phyloP scores from a whole-genome alignment of 352 stramenopile genomes.

The Lagenidium giganteum region DNA sequence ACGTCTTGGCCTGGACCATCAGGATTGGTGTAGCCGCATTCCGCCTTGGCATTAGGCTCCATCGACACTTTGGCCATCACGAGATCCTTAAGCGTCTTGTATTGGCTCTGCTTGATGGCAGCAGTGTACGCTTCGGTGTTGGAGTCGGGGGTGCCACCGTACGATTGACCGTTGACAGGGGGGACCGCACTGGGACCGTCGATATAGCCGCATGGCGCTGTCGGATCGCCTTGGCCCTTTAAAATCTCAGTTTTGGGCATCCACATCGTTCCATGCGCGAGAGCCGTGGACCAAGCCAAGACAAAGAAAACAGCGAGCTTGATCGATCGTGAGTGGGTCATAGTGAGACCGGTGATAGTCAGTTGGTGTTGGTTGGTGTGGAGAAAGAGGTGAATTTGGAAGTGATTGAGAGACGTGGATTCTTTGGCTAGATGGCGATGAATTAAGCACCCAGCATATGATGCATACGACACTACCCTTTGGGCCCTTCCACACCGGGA shows the following conservation, averaged over 20 bases:
- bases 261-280: conserved; percentile 14
- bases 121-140: conserved; percentile 13
- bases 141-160: conserved; percentile 5
- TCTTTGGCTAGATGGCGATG: too few relatives aligned
- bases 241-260: conserved; percentile 9
- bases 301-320: too few relatives aligned
- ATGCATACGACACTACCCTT: too few relatives aligned
- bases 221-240: conserved; percentile 6
- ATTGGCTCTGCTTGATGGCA: conserved; percentile 8
- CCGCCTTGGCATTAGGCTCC: conserved; percentile 16
- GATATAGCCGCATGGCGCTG: conserved; percentile 15
- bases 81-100: conserved; percentile 9
- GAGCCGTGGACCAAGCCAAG: conserved; percentile 5
- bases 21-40: conserved; percentile 8
- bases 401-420: too few relatives aligned
- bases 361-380: too few relatives aligned
- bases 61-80: conserved; percentile 17
- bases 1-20: conserved; percentile 3
- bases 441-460: too few relatives aligned
- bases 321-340: too few relatives aligned
- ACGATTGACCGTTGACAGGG: conserved; percentile 4
- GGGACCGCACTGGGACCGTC: conserved; percentile 10
- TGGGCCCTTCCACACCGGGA: too few relatives aligned
- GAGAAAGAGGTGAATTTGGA: too few relatives aligned
- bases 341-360: too few relatives aligned